Base-by-base conservation (phyloP, 768 basidiomycete species). In the Boletus reticulatus region DNA sequence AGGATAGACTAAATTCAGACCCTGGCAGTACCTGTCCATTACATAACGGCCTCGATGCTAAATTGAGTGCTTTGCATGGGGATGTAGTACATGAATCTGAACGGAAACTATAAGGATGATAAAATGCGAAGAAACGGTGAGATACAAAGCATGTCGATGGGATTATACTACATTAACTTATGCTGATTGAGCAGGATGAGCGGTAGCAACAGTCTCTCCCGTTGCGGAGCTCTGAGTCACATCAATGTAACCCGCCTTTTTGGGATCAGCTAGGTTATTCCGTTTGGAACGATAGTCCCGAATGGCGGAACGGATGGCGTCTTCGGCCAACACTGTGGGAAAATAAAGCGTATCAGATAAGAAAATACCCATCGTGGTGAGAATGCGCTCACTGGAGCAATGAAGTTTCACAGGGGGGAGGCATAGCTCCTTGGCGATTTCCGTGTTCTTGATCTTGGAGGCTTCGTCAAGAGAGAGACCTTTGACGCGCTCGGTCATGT, bases 401-500 rank as follows among this genome's bases (percentile, higher is more conserved):
- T 94, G 92, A 17, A 94, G 83, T 74, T 98, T 98, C 67, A 98
- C 96, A 48, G 96, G 95, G 7, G 96, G 96, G 46, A 98, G 75
- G 65, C 89, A 90, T 17, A 98, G 76, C 73, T 98, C 97, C 76
- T 97, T 95, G 20, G 97, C 97, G 69, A 98, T 99, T 72, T 98
- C 97, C 12, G 97, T 98, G 78, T 99, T 99, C 76, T 95, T 97
- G 65, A 99, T 96, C 70, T 88, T 87, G 52, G 92, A 92, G 9
- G 97, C 97, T 57, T 94, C 92, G 50, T 98, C 97, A 53, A 99
- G 75, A 10, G 88, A 87, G 58, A 98, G 80, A 24, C 97, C 97
- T 75, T 87, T 96, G 57, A 99, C 96, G 49, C 94, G 89, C 76
- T 99, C 96, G 17, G 97, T 99, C 92, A 98, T 94, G 72, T 96